These are phyloP conservation scores for Phytophthora litchii DNA, from an alignment of 352 stramenopile genomes.

Conservation along the genomic window DNA sequence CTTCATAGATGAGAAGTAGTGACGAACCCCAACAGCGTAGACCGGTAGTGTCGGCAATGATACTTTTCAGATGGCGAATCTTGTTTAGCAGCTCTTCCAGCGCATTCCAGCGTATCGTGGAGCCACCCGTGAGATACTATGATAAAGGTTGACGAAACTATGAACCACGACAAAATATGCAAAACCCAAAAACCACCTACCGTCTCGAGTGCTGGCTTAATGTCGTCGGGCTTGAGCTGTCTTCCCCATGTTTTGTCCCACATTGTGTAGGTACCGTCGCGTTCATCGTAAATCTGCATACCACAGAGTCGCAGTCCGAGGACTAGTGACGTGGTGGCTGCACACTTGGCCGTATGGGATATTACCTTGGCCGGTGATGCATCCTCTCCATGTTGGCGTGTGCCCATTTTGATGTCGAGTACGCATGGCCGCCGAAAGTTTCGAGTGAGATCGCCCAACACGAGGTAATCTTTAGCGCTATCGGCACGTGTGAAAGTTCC, in stretches of 20 bases:
- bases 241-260: conserved; percentile 85
- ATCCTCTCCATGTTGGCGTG: conserved; percentile 75
- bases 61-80: conserved; percentile 47
- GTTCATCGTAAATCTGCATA: conserved; percentile 80
- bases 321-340: conserved; percentile 68
- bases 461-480: conserved; percentile 57
- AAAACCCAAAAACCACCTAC: conserved; percentile 26
- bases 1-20: conserved; percentile 79
- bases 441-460: conserved; percentile 73
- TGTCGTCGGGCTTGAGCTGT: conserved; percentile 55
- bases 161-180: too few species aligned
- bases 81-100: conserved; percentile 51
- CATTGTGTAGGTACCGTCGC: conserved; percentile 63
- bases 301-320: conserved; percentile 77
- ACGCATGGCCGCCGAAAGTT: conserved; percentile 70
- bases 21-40: conserved; percentile 81
- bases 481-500: conserved; percentile 27
- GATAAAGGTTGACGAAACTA: not conserved
- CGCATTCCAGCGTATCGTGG: conserved; percentile 48
- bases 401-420: conserved; percentile 86
- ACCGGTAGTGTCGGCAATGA: conserved; percentile 50
- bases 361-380: conserved; percentile 66
- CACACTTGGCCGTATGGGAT: conserved; percentile 76
- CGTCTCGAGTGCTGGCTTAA: conserved; percentile 65
- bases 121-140: conserved; percentile 68